phyloP scores from a whole-genome alignment of 345 rosid species.

The Pugionium dolabratum region DNA sequence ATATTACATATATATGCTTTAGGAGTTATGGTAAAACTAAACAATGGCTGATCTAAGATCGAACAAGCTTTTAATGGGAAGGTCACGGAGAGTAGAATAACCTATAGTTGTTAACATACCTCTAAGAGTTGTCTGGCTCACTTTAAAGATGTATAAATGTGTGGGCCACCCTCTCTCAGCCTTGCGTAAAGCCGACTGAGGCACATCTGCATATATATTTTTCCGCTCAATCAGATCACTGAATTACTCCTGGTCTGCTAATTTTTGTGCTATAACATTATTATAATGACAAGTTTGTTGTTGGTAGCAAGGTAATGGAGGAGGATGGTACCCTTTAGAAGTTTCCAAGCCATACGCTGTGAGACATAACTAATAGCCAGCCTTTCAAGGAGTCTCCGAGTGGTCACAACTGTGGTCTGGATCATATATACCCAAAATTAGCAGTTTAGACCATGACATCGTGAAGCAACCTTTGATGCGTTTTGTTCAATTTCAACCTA shows the following conservation, averaged over 20 bases:
- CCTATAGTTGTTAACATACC: no score
- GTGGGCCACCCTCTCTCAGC: slow-evolving; percentile 79
- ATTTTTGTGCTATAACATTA: not conserved
- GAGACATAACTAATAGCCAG: slow-evolving; percentile 78
- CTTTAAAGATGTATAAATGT: slow-evolving; percentile 55
- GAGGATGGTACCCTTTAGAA: slow-evolving; percentile 72
- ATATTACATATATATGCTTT: not conserved
- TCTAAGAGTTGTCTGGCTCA: no score
- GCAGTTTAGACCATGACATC: slow-evolving; percentile 11
- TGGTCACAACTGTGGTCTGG: slow-evolving; percentile 86
- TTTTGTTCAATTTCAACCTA: no score
- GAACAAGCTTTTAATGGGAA: slow-evolving; percentile 2
- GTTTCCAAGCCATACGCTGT: slow-evolving; percentile 94
- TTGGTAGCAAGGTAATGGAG: slow-evolving; percentile 14
- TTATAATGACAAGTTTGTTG: slow-evolving; percentile 1
- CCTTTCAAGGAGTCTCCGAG: slow-evolving; percentile 86
- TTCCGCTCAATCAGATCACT: slow-evolving; percentile 13
- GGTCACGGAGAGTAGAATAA: not conserved
- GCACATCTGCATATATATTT: slow-evolving; percentile 57
- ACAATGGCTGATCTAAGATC: slow-evolving; percentile 5
- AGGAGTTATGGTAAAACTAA: not conserved
- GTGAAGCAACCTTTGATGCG: slow-evolving; percentile 7
- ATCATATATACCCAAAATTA: slow-evolving; percentile 25
- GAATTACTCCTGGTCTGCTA: not conserved
- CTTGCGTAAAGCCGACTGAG: slow-evolving; percentile 78